A percentile compares a stretch with the other conserved stretches of the same genome.
Evolutionary conservation across 1,284 basidiomycete species (phyloP).

Genomic region (Cutaneotrichosporon mucoides): DNA sequence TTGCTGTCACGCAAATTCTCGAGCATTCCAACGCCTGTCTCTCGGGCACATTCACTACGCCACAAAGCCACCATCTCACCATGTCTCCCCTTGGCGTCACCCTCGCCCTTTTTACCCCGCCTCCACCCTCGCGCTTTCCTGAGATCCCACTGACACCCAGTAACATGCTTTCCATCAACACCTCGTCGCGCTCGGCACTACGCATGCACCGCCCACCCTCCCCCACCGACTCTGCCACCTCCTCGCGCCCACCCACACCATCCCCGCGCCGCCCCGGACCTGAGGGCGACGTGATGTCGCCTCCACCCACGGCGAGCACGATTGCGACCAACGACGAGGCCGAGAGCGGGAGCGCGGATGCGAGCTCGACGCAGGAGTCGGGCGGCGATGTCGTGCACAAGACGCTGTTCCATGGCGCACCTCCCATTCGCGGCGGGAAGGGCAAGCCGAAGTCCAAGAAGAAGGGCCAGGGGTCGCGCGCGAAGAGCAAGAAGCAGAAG

Average conservation of each 20-base stretch:
- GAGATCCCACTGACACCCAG: constrained; percentile 4
- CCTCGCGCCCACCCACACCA: constrained; percentile 7
- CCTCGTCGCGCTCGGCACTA: constrained; percentile 9
- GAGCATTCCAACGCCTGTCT: too few species aligned
- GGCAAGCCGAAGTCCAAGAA: background rate
- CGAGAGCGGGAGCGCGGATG: background rate
- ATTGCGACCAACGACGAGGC: background rate
- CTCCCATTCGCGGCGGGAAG: background rate
- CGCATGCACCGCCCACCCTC: constrained; percentile 8
- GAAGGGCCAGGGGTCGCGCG: background rate
- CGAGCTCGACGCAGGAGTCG: background rate
- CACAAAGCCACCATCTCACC: background rate
- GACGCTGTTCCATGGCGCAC: constrained; percentile 13
- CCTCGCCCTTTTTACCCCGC: background rate
- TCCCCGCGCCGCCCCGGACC: constrained; percentile 1
- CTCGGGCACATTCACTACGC: too few species aligned
- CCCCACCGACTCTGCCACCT: constrained; percentile 7
- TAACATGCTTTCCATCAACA: constrained; percentile 23
- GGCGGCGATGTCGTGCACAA: constrained; percentile 17
- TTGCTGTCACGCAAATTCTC: too few species aligned
- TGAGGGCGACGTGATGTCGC: constrained; percentile 4
- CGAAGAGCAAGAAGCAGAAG: constrained; percentile 5
- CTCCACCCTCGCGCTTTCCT: background rate
- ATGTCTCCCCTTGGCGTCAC: too few species aligned
- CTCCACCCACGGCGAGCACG: background rate